Base-by-base conservation (phyloP, 805 yeast genomes). In the Ogataea thermomethanolica region DNA sequence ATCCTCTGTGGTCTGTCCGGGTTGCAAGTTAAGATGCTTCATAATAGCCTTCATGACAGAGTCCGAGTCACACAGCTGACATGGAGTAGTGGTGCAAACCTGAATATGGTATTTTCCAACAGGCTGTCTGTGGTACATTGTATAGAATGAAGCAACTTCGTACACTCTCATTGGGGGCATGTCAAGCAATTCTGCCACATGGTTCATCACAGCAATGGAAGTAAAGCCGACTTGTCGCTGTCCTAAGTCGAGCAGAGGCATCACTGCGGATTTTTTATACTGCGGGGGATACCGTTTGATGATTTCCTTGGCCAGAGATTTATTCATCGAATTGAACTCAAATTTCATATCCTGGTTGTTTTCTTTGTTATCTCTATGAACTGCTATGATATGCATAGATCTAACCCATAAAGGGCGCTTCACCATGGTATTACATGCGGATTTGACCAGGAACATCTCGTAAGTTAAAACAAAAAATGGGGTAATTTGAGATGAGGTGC, bases 111-210 rank as follows among this genome's bases (percentile, higher is more conserved):
- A 84, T 59, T 85, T 84, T 45, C 95, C 95, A 76, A 87, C 79
- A 35, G 95, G 95, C 49, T 75, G 71, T 62, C 93, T 78, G 67
- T 84, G 84, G 70, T 81, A 86, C 95, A 86, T 87, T 53, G 95
- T 86, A 67, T 86, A 86, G 69, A 86, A 86, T 29, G 95, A 84
- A 24, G 95, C 95, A 49, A 86, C 95, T 63, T 86, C 95, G 64
- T 86, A 86, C 23, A 86, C 95, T 67, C 95, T 78, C 95, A 86
- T 86, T 44, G 95, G 95, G 23, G 95, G 95, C 81, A 87, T 83
- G 55, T 84, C 91, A 55, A 85, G 72, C 57, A 82, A 55, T 63
- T 81, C 78, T 39, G 95, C 95, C 36, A 86, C 95, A 60, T 87
- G 83, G 69, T 86, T 85, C 95, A 86, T 86, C 48, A 85, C 93